phyloP scores from a whole-genome alignment of 257 asterid genomes.

The Nicotiana noctiflora region DNA sequence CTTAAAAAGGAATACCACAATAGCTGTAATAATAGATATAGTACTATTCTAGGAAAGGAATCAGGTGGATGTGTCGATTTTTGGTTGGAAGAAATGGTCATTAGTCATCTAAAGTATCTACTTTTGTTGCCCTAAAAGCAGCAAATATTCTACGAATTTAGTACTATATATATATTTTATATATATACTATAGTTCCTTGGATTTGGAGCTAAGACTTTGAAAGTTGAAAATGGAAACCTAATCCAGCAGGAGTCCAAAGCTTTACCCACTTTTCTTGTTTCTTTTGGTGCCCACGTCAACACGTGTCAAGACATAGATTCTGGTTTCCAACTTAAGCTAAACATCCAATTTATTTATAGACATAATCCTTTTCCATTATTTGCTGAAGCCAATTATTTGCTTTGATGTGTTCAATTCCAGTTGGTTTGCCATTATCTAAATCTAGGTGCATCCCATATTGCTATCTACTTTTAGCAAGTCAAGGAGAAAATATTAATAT shows the following conservation, averaged over 20 bases:
- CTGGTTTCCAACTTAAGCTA: neutral
- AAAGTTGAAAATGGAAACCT: neutral
- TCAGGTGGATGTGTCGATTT: neutral
- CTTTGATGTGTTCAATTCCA: neutral
- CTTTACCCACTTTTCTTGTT: neutral
- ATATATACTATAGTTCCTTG: neutral
- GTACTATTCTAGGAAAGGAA: neutral
- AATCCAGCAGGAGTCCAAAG: neutral
- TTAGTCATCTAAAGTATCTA: neutral
- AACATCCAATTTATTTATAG: neutral
- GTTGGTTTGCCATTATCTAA: neutral
- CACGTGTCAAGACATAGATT: neutral
- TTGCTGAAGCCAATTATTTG: neutral
- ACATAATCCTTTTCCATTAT: neutral
- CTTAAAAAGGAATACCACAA: neutral
- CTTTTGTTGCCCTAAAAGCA: neutral
- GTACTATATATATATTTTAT: neutral
- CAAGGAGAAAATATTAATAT: neutral
- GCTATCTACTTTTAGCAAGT: constrained; percentile 1
- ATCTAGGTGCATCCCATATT: neutral
- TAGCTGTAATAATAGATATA: neutral
- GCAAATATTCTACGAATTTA: neutral
- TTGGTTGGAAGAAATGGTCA: neutral
- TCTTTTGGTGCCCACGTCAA: neutral
- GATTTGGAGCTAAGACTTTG: neutral